A percentile compares a stretch with the other conserved stretches of the same genome.
Evolutionary conservation across 2,329 filamentous ascomycete genomes (phyloP).

Genomic region (Tricladium varicosporioides): DNA sequence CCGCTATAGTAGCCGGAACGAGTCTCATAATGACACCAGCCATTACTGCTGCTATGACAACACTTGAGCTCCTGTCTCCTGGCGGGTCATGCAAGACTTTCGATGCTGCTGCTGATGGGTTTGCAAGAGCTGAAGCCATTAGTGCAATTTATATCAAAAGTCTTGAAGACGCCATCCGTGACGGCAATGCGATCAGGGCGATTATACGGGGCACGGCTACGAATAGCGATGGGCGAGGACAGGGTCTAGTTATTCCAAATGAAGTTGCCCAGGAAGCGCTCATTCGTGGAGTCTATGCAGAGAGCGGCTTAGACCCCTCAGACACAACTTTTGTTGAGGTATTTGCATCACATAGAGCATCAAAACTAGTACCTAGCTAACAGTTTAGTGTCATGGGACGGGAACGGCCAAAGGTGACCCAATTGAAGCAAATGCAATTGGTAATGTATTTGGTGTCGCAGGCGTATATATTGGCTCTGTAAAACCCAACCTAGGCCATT

Average conservation of each 20-base stretch:
- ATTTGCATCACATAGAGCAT: no score
- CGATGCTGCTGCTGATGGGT: conserved; percentile 54
- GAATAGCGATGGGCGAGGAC: conserved; percentile 51
- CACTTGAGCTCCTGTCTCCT: conserved; percentile 3
- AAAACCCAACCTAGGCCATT: conserved; percentile 36
- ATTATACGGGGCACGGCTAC: conserved; percentile 43
- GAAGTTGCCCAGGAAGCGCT: conserved; percentile 38
- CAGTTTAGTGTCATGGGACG: conserved; percentile 15
- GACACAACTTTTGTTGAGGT: conserved; percentile 14
- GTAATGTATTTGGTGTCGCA: conserved; percentile 8
- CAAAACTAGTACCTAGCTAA: neutral
- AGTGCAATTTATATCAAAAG: conserved; percentile 58
- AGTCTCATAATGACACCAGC: conserved; percentile 14
- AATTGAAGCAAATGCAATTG: conserved; percentile 17
- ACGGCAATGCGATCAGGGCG: conserved; percentile 53
- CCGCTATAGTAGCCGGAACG: conserved; percentile 14
- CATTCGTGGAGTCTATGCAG: conserved; percentile 16
- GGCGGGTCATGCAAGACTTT: conserved; percentile 45
- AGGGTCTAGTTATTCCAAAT: conserved; percentile 54
- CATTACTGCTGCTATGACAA: conserved; percentile 1
- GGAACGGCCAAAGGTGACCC: conserved; percentile 21
- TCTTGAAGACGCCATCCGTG: conserved; percentile 34
- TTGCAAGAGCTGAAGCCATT: conserved; percentile 58
- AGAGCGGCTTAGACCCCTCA: conserved; percentile 8
- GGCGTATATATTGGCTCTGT: conserved; percentile 26